Evolutionary conservation across 2,329 filamentous ascomycete genomes (phyloP), one percentile per base, ranked within the genome.

Genomic region (Cyphellophora attinorum): DNA sequence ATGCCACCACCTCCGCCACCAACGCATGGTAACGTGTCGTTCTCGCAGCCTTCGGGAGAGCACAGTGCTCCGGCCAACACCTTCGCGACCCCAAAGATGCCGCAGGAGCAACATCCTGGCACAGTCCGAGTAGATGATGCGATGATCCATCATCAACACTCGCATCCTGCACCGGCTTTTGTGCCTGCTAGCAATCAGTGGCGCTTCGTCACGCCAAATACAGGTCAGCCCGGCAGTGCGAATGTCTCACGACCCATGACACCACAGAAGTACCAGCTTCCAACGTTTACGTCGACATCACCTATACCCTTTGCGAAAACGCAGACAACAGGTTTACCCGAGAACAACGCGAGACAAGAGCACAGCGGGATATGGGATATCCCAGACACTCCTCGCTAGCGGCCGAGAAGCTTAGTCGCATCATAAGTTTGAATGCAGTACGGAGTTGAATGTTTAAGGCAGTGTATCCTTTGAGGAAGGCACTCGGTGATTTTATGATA

Each of bases 271-370:
- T 50, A 51, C 12, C 61, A 62, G 14, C 51, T 73, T 17, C 68
- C 70, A 2, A 54, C 67, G 1, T 70, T 72, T 39, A 65, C 62
- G 12, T 58, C 68, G 1, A 62, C 47, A 27, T 58, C 59, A 3
- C 51, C 54, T 3, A 67, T 67, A 38, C 60, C 58, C 5, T 67
- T 67, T 50, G 56, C 56, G 5, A 23, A 21, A 16, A 31, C 37
- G 19, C 11, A 15, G 5, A 23, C 33, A 23, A 3, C 21, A 27
- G 19, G 27, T 15, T 16, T 15, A 18, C 27, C 11, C 35, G 33
- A 29, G 33, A 19, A 8, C 31, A 33, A 17, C 16, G 33, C 10
- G n/a, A 13, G 21, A 8, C 29, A 29, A 18, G 19, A 37, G 19
- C 16, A 6, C 21, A 38, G n/a, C 17, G 32, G 21, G 11, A 17